A percentile compares a stretch with the other conserved stretches of the same genome.
These are phyloP conservation scores for Luffa aegyptiaca DNA, from an alignment of 306 rosid genomes.

Conservation along the genomic window DNA sequence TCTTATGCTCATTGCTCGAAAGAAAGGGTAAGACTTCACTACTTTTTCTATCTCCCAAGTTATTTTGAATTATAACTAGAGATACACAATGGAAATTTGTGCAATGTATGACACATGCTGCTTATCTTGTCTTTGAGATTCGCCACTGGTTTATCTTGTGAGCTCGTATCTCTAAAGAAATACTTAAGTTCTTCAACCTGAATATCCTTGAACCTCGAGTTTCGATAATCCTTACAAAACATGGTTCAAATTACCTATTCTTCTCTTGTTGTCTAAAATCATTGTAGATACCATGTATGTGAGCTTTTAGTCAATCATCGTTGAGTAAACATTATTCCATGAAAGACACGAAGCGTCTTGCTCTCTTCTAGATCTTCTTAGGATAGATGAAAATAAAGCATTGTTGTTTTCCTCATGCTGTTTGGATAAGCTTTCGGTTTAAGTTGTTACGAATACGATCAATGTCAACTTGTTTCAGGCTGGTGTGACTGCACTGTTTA, in stretches of 20 bases:
- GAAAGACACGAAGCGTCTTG: not conserved
- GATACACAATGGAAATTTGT: not conserved
- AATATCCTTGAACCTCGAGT: not conserved
- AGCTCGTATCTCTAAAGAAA: not conserved
- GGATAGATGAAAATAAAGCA: not conserved
- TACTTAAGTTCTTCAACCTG: not conserved
- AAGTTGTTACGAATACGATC: not conserved
- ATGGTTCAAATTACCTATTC: not conserved
- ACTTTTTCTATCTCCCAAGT: not conserved
- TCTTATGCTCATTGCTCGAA: conserved; percentile 83
- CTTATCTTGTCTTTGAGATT: not conserved
- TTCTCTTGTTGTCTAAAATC: not conserved
- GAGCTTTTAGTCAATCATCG: not conserved
- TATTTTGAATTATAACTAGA: not conserved
- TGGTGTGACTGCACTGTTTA: conserved; percentile 61
- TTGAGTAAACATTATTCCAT: not conserved
- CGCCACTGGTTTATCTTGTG: not conserved
- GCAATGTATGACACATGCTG: not conserved
- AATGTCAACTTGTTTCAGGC: conserved; percentile 28
- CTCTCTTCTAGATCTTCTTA: not conserved
- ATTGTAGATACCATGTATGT: not conserved
- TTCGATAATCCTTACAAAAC: not conserved
- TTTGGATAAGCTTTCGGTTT: not conserved
- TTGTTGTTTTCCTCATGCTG: not conserved
- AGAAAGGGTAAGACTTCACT: conserved; percentile 53